These are phyloP conservation scores for Linnemannia schmuckeri DNA, from an alignment of 192 early-diverging fungal genomes.

Conservation along the genomic window DNA sequence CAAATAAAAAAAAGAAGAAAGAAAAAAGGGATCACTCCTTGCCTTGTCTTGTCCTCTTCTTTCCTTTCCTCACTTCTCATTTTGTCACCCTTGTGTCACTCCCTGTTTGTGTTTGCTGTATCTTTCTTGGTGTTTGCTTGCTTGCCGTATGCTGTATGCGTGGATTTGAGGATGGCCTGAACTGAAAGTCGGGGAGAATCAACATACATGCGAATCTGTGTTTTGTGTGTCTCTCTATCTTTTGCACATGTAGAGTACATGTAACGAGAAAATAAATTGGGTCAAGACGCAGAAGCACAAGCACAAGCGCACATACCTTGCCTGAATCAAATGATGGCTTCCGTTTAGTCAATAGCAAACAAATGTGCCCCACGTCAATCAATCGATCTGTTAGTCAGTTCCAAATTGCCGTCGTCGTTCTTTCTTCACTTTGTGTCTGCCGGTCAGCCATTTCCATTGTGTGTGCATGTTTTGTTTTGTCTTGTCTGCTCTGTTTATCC, in stretches of 20 bases:
- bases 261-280: not conserved
- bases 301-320: too few relatives aligned
- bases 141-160: not conserved
- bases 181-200: slow-evolving; percentile 6
- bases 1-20: not conserved
- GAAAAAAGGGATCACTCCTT: slow-evolving; percentile 6
- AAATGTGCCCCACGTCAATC: too few relatives aligned
- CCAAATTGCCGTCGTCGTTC: not conserved
- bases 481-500: not conserved
- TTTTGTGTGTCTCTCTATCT: too few relatives aligned
- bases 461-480: not conserved
- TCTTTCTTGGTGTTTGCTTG: not conserved
- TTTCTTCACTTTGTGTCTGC: not conserved
- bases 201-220: not conserved
- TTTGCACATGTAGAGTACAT: slow-evolving; percentile 2
- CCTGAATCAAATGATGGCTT: too few relatives aligned
- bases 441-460: not conserved
- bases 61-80: not conserved
- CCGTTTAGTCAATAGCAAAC: too few relatives aligned
- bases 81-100: slow-evolving; percentile 1
- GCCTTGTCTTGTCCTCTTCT: not conserved
- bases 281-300: too few relatives aligned
- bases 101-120: not conserved
- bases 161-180: slow-evolving; percentile 7
- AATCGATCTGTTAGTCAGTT: too few relatives aligned